phyloP scores from a whole-genome alignment of 345 rosid species.

The Citrus sp. region DNA sequence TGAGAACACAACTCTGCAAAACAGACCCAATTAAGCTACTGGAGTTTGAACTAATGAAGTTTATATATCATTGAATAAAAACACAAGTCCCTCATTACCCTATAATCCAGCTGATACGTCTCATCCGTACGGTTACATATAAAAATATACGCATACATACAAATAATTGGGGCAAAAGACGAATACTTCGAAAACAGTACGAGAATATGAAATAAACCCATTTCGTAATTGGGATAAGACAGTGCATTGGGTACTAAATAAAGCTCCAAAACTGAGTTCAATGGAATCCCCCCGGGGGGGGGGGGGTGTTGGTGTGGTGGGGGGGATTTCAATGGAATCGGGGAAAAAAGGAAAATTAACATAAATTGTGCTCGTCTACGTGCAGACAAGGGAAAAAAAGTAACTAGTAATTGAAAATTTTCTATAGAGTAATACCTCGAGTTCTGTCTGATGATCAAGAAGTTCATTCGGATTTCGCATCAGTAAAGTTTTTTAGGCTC shows the following conservation, averaged over 20 bases:
- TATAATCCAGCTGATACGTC: not conserved
- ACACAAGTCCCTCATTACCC: not conserved
- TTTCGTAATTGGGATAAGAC: not conserved
- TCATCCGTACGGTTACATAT: not conserved
- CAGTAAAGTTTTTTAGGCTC: not conserved
- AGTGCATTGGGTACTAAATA: not conserved
- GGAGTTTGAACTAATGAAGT: not conserved
- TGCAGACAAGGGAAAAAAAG: not conserved
- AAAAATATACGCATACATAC: not conserved
- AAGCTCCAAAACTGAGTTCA: not conserved
- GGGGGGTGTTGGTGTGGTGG: too few species aligned
- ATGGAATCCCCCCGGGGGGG: too few species aligned
- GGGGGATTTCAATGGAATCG: too few species aligned
- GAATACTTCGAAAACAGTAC: not conserved
- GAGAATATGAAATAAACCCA: not conserved
- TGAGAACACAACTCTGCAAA: not conserved
- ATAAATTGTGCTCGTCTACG: not conserved
- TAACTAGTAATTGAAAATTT: not conserved
- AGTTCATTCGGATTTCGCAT: not conserved
- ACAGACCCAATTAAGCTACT: not conserved
- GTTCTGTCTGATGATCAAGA: not conserved
- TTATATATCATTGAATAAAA: not conserved
- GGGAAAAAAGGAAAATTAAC: not conserved
- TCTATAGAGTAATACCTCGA: not conserved
- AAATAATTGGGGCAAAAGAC: not conserved